Conservation (phyloP, 257 asterid genomes). For the Solanum sparsipilum region DNA sequence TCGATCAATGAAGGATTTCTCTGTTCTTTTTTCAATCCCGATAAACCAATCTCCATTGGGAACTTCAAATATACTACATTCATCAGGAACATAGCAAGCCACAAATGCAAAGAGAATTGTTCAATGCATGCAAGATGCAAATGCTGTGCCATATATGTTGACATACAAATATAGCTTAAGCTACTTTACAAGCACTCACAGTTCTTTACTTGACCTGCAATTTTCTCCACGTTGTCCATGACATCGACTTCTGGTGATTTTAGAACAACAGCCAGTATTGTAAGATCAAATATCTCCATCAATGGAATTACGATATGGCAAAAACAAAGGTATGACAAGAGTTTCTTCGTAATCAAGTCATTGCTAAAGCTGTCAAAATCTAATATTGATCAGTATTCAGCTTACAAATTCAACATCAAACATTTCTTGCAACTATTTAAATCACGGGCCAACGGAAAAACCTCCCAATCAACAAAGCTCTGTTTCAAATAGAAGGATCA, state of each 20-base stretch:
- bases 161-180: constrained; percentile 41
- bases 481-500: background rate
- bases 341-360: background rate
- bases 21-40: constrained; percentile 37
- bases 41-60: background rate
- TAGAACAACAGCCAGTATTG: constrained; percentile 14
- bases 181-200: constrained; percentile 37
- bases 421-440: background rate
- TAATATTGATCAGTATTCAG: background rate
- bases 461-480: background rate
- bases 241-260: constrained; percentile 26
- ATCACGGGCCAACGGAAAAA: background rate
- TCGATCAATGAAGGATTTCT: constrained; percentile 15
- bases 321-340: background rate
- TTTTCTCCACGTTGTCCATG: constrained; percentile 29
- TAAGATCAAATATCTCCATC: constrained; percentile 16
- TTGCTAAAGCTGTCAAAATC: background rate
- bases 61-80: background rate
- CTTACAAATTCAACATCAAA: background rate
- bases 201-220: constrained; percentile 40
- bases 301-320: background rate
- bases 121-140: constrained; percentile 64
- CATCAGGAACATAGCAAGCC: background rate
- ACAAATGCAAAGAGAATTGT: constrained; percentile 44
- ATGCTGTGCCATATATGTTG: background rate